These are phyloP conservation scores for Fusarium robinianum DNA, from an alignment of 2,329 filamentous ascomycete genomes.

Conservation along the genomic window DNA sequence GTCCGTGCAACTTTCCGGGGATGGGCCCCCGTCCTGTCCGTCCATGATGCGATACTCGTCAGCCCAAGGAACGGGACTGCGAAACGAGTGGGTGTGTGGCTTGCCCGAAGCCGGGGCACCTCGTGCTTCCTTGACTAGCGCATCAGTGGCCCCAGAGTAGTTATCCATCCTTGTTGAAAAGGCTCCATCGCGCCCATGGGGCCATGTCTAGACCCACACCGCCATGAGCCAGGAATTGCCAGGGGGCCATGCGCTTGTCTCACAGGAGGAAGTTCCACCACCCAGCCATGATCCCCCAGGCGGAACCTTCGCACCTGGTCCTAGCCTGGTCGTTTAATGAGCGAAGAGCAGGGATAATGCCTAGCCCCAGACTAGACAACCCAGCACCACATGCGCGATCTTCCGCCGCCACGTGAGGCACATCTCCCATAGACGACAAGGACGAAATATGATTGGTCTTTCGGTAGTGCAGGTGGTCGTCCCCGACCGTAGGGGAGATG, in stretches of 20 bases:
- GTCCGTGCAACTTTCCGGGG: constrained; percentile 12
- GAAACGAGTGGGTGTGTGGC: constrained; percentile 30
- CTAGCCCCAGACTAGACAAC: constrained; percentile 26
- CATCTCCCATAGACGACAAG: constrained; percentile 23
- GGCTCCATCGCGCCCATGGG: neutral
- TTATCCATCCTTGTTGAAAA: constrained; percentile 10
- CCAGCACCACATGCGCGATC: constrained; percentile 41
- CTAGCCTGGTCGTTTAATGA: constrained; percentile 22
- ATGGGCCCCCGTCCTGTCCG: constrained; percentile 10
- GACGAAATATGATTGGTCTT: constrained; percentile 21
- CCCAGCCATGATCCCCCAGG: constrained; percentile 2
- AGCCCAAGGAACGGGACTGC: constrained; percentile 24
- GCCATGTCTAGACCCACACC: too few species aligned
- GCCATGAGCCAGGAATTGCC: too few species aligned
- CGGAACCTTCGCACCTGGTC: constrained; percentile 9
- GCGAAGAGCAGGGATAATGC: neutral
- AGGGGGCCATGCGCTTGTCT: too few species aligned
- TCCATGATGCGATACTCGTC: constrained; percentile 24
- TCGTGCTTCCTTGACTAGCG: constrained; percentile 39
- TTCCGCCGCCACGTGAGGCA: constrained; percentile 43
- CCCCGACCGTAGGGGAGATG: constrained; percentile 6
- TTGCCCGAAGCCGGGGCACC: constrained; percentile 38
- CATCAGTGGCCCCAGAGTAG: constrained; percentile 23
- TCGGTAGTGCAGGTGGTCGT: constrained; percentile 9
- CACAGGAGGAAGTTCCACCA: too few species aligned